Percentiles rank a stretch among this genome's conserved stretches.
Evolutionary conservation across 345 rosid species (phyloP).

Genomic region (Cochlearia excelsa): DNA sequence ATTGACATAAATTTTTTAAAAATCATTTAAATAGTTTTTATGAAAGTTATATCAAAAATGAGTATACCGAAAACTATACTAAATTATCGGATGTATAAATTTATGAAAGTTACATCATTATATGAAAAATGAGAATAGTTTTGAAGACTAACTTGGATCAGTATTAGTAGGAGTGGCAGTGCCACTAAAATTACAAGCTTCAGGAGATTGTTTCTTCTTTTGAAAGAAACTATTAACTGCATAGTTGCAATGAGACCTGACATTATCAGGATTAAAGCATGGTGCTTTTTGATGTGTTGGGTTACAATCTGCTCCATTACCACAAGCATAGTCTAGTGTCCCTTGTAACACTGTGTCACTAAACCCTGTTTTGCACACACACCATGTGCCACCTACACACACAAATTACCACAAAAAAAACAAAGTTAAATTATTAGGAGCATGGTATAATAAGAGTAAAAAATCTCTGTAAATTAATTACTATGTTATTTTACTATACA

Average conservation of each 20-base stretch:
- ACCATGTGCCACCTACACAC: constrained; percentile 63
- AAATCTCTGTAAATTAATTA: not conserved
- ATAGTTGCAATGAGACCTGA: constrained; percentile 71
- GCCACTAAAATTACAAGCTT: constrained; percentile 77
- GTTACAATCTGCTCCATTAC: constrained; percentile 89
- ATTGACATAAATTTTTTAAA: too few species aligned
- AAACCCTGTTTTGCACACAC: constrained; percentile 71
- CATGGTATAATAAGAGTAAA: not conserved
- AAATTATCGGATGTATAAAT: too few species aligned
- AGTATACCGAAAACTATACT: too few species aligned
- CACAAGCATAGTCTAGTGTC: constrained; percentile 88
- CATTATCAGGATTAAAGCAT: constrained; percentile 73
- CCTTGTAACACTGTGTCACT: constrained; percentile 54
- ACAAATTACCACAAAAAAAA: not conserved
- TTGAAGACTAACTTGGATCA: constrained; percentile 53
- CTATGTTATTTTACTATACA: too few species aligned
- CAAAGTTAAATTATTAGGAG: not conserved
- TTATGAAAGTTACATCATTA: too few species aligned
- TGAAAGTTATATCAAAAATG: too few species aligned
- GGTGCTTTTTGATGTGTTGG: constrained; percentile 53
- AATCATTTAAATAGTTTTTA: too few species aligned
- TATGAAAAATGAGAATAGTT: not conserved
- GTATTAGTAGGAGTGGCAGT: constrained; percentile 48
- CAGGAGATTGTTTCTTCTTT: constrained; percentile 62
- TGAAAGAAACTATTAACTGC: constrained; percentile 94